Evolutionary conservation across 441 rosid genomes (phyloP).

Genomic region (Populus hybrid): DNA sequence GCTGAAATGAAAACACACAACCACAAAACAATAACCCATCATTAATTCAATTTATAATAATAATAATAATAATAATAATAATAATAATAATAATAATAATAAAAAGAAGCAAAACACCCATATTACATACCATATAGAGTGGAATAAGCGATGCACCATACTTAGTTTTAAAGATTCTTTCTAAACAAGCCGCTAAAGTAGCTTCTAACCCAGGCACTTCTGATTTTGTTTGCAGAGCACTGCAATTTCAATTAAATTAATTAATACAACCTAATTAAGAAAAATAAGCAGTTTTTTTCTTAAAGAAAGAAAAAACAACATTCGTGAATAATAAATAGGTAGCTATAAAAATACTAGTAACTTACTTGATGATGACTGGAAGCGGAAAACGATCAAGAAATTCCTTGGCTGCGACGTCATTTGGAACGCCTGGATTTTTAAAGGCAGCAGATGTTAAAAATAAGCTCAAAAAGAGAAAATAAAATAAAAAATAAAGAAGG

Average conservation of each 20-base stretch:
- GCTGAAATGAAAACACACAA: neutral
- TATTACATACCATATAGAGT: conserved; percentile 54
- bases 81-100: no score
- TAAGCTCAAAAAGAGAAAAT: neutral
- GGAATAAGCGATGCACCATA: conserved; percentile 80
- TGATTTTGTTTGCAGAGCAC: conserved; percentile 59
- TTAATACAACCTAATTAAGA: neutral
- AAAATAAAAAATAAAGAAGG: neutral
- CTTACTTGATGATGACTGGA: conserved; percentile 64
- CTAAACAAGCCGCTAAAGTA: conserved; percentile 64
- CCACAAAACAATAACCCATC: no score
- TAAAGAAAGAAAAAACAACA: no score
- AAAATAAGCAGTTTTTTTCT: no score
- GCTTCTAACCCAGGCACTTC: conserved; percentile 53
- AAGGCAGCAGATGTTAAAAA: neutral
- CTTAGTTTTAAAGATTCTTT: conserved; percentile 65
- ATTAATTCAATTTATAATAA: no score
- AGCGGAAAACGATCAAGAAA: conserved; percentile 86
- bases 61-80: no score
- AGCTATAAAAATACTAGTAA: neutral
- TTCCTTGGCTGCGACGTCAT: conserved; percentile 58
- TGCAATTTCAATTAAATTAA: conserved; percentile 24
- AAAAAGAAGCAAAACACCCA: no score
- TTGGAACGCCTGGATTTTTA: conserved; percentile 45
- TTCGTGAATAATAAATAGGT: neutral